Evolutionary conservation across 225 moss, liverwort and hornwort species (phyloP), one percentile per base, ranked within the genome.

Genomic region (Ulota crispa): DNA sequence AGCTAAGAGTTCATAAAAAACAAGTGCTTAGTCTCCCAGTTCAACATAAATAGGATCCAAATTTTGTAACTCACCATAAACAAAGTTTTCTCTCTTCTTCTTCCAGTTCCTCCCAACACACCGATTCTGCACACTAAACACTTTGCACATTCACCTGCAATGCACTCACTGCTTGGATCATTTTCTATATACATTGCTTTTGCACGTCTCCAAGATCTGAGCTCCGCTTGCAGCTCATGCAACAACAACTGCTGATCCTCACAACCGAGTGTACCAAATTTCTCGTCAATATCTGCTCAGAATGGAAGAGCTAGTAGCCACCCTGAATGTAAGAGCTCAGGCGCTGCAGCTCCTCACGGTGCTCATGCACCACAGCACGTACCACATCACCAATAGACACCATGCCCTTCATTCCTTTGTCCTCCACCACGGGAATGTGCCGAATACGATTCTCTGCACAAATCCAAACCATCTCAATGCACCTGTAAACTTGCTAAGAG

Each of bases 341-440:
- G 36, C 98, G 92, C 31, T 93, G 85, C 56, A 98, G 84, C 78
- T 98, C 98, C 86, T 98, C 93, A 16, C 98, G 95, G 61, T 98
- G 98, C 81, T 98, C 98, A 32, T 82, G 85, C 34, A 98, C 98
- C 9, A 98, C 87, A 37, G 95, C 98, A 72, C 98, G 91, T 53
- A 98, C 94, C 14, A 98, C 93, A 57, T 98, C 98, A 19, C 95
- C 94, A 37, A 98, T 93, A 4, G 98, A 98, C 21, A 98, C 98
- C 98, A 98, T 98, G 42, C 95, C 98, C 77, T 89, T 98, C 98
- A 98, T 98, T 41, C 88, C 79, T 80, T 94, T 94, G 12, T 87
- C 90, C 68, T 93, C 94, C 56, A 94, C 95, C 32, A 98, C 98
- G 34, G 95, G 98, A 73, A 98, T 94, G 63, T 98, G 98, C 54